phyloP scores from a whole-genome alignment of 148 eudicot genomes.

The Polygonum aviculare region DNA sequence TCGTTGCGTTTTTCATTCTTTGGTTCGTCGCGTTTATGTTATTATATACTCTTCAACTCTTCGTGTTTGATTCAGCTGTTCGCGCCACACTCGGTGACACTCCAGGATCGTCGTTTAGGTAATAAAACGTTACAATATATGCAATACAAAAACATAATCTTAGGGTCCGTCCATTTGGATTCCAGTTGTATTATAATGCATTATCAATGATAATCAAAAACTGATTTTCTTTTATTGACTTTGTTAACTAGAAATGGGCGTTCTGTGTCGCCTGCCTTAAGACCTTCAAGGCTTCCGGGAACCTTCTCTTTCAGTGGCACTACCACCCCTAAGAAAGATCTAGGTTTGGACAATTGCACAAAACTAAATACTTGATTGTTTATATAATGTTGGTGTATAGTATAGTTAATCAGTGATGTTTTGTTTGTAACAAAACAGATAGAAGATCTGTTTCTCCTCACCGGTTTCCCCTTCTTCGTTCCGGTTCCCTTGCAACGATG shows the following conservation, averaged over 20 bases:
- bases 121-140: not conserved
- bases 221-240: not conserved
- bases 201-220: not conserved
- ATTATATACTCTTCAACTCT: not conserved
- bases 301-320: constrained; percentile 37
- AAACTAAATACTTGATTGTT: not conserved
- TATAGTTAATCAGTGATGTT: too few relatives aligned
- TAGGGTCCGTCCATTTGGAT: too few relatives aligned
- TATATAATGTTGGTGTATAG: not conserved
- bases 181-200: not conserved
- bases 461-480: constrained; percentile 58
- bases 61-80: constrained; percentile 34
- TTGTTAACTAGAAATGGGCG: constrained; percentile 42
- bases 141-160: too few relatives aligned
- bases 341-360: constrained; percentile 26
- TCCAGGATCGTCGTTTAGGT: constrained; percentile 40
- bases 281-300: constrained; percentile 38
- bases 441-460: constrained; percentile 63
- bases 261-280: constrained; percentile 60
- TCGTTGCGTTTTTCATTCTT: not conserved
- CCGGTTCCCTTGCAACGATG: constrained; percentile 64
- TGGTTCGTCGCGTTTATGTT: not conserved
- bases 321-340: constrained; percentile 39
- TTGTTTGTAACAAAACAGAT: constrained; percentile 24
- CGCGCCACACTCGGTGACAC: constrained; percentile 50